Percentiles rank a stretch among this genome's conserved stretches.
phyloP scores from a whole-genome alignment of 306 rosid genomes.

The Quillaja saponaria region DNA sequence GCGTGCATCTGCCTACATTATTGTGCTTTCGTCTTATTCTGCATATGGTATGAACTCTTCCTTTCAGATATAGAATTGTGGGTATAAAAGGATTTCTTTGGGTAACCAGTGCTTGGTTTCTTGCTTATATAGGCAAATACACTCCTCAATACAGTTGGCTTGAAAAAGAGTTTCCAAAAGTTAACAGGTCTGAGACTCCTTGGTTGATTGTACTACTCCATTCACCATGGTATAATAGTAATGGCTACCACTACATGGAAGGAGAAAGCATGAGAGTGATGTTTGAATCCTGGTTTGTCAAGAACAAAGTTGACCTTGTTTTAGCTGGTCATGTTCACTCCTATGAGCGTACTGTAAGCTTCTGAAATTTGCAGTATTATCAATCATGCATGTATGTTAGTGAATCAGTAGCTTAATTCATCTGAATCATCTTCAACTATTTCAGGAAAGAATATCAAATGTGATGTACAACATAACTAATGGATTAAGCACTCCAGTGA shows the following conservation, averaged over 20 bases:
- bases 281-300: conserved; percentile 37
- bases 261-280: conserved; percentile 41
- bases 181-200: conserved; percentile 50
- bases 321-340: conserved; percentile 37
- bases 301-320: conserved; percentile 33
- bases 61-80: not conserved
- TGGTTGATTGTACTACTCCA: conserved; percentile 56
- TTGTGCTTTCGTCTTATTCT: conserved; percentile 27
- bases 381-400: no score
- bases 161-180: conserved; percentile 42
- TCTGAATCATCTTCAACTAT: no score
- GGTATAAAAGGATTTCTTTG: no score
- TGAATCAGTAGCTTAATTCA: no score
- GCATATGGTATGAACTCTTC: conserved; percentile 12
- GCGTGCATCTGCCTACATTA: conserved; percentile 32
- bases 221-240: conserved; percentile 42
- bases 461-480: conserved; percentile 24
- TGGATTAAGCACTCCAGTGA: conserved; percentile 24
- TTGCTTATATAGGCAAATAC: conserved; percentile 38
- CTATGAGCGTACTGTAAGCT: conserved; percentile 33
- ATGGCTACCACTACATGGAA: conserved; percentile 46
- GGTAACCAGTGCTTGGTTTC: not conserved
- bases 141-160: conserved; percentile 57
- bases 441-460: conserved; percentile 22
- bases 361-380: no score